phyloP scores from a whole-genome alignment of 805 yeast genomes.

The Cyberlindnera americana region DNA sequence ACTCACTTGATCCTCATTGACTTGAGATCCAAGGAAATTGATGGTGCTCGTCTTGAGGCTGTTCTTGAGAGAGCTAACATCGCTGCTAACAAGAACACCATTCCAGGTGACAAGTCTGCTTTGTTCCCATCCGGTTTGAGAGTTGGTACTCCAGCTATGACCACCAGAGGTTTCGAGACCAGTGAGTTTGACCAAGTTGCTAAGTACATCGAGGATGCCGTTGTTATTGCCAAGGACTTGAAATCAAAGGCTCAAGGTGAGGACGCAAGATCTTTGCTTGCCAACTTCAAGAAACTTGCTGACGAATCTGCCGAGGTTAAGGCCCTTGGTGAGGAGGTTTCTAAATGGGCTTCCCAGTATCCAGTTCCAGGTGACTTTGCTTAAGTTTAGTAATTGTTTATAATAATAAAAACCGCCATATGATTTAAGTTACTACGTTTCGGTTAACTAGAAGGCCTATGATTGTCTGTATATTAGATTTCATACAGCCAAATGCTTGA shows the following conservation, averaged over 20 bases:
- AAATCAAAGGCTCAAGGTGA: constrained; percentile 57
- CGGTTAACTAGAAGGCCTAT: too few relatives aligned
- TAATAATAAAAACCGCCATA: too few relatives aligned
- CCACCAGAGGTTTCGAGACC: constrained; percentile 76
- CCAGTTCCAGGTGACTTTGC: constrained; percentile 83
- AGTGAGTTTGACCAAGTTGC: constrained; percentile 81
- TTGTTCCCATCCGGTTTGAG: constrained; percentile 94
- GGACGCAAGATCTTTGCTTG: constrained; percentile 55
- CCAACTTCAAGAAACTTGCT: constrained; percentile 69
- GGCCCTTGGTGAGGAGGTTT: constrained; percentile 60
- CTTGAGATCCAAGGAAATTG: constrained; percentile 84
- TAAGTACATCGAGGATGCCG: constrained; percentile 74
- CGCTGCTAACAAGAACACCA: constrained; percentile 95
- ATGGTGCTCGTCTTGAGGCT: constrained; percentile 96
- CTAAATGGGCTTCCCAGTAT: constrained; percentile 82
- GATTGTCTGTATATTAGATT: constrained; percentile 2
- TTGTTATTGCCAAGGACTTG: constrained; percentile 59
- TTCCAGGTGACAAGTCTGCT: constrained; percentile 96
- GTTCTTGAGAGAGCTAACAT: constrained; percentile 92
- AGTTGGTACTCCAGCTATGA: constrained; percentile 98
- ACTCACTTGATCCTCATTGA: constrained; percentile 93
- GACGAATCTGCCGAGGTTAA: constrained; percentile 59
- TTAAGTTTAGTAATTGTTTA: too few relatives aligned
- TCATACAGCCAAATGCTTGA: constrained; percentile 20
- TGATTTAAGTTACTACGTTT: too few relatives aligned